These are phyloP conservation scores for Fusarium miscanthi DNA, from an alignment of 2,329 filamentous ascomycete species.

Conservation along the genomic window DNA sequence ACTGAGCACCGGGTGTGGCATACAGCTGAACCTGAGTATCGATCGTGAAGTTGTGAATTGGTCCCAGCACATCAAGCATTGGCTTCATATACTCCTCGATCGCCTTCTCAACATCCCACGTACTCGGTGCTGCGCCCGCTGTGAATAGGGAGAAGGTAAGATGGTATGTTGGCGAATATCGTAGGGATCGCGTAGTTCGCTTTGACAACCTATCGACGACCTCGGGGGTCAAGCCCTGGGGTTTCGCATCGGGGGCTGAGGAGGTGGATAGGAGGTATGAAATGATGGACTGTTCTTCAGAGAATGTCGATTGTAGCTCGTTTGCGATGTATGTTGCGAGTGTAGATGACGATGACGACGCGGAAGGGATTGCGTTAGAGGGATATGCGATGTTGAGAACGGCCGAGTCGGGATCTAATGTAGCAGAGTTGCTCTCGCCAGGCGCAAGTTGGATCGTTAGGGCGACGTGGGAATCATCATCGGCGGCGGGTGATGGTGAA, in stretches of 20 bases:
- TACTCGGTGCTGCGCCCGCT: constrained; percentile 78
- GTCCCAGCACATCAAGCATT: constrained; percentile 79
- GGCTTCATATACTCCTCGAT: constrained; percentile 85
- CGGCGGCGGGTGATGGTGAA: constrained; percentile 38
- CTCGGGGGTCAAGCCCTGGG: constrained; percentile 61
- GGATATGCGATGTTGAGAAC: constrained; percentile 83
- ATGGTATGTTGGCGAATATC: constrained; percentile 94
- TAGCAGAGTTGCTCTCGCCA: constrained; percentile 68
- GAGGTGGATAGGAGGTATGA: constrained; percentile 76
- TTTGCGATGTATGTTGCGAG: constrained; percentile 82
- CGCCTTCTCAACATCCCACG: constrained; percentile 90
- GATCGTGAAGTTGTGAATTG: constrained; percentile 94
- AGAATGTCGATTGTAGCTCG: constrained; percentile 81
- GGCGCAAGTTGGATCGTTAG: constrained; percentile 78
- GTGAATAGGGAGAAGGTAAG: constrained; percentile 96
- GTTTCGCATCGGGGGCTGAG: constrained; percentile 56
- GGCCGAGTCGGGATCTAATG: constrained; percentile 75
- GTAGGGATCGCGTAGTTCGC: constrained; percentile 86
- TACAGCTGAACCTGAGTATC: constrained; percentile 97
- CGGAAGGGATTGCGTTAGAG: constrained; percentile 72
- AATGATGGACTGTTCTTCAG: constrained; percentile 89
- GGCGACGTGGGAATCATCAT: constrained; percentile 64
- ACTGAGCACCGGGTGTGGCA: constrained; percentile 74
- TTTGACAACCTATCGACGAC: constrained; percentile 67
- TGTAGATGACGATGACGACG: constrained; percentile 75